Base-by-base conservation (phyloP, 257 asterid genomes). In the Ajuga chamaepitys region DNA sequence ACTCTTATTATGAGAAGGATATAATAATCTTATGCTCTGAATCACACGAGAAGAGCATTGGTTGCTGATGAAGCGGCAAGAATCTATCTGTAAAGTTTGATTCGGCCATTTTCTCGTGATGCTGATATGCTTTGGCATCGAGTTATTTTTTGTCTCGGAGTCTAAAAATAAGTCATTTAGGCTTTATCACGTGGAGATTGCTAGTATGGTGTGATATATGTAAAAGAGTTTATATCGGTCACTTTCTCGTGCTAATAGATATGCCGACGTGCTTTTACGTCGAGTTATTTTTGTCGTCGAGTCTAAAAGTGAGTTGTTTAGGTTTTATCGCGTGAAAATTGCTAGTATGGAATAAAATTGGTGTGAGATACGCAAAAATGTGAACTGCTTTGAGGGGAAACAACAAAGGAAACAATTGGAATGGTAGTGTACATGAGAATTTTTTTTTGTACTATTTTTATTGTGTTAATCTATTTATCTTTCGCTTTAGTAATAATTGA, bases 161-260 rank as follows among this genome's bases (percentile, higher is more conserved):
- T 21, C 24, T 41, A 47, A 59, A 9, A 50, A 41, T 20, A 0
- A 6, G 58, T 30, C 22, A 4, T 37, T 68, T 9, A 48, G 65
- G 58, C 30, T 38, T 51, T 54, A 28, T 8, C 77, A 55, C 74
- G 73, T 65, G 80, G 72, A 38, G 42, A n/a, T 58, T 76, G 77
- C 67, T 21, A 16, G 56, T 24, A 17, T 57, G 3, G 64, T 66
- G 40, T 24, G 50, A 20, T 18, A 40, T 25, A 48, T 40, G 21
- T 8, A 35, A 46, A 57, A 71, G n/a, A 64, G 70, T 62, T 46
- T 3, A 22, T 13, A 4, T 14, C 4, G 7, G 28, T 24, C 20
- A 37, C 52, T 62, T 40, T 57, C 10, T 41, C 68, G 63, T 65
- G 70, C n/a, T n/a, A n/a, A n/a, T n/a, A n/a, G n/a, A n/a, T n/a